A percentile compares a stretch with the other conserved stretches of the same genome.
These are phyloP conservation scores for Boletus hoseneyae DNA, from an alignment of 1,284 basidiomycete species.

Conservation along the genomic window DNA sequence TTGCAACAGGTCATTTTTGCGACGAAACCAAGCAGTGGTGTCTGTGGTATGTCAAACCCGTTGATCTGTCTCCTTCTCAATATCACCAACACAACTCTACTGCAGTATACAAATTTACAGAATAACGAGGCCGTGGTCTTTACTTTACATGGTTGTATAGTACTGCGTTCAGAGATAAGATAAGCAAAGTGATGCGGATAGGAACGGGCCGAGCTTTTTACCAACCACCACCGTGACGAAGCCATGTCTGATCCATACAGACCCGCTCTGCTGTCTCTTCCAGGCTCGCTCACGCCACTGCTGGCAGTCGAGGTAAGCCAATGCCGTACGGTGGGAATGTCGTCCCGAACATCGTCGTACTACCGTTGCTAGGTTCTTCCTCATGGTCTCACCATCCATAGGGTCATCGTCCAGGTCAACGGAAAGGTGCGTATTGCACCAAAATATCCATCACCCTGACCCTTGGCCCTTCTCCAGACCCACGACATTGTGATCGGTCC, in stretches of 20 bases:
- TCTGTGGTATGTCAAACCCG: slow-evolving; percentile 59
- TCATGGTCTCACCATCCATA: slow-evolving; percentile 63
- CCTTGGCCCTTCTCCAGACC: slow-evolving; percentile 40
- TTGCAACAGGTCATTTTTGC: slow-evolving; percentile 75
- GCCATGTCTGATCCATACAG: slow-evolving; percentile 44
- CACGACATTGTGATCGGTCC: slow-evolving; percentile 75
- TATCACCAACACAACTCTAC: too few relatives aligned
- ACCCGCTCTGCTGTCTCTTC: slow-evolving; percentile 52
- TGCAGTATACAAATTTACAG: slow-evolving; percentile 30
- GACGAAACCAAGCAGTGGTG: slow-evolving; percentile 82
- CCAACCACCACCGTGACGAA: too few relatives aligned
- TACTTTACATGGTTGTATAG: too few relatives aligned
- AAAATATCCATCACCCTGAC: too few relatives aligned
- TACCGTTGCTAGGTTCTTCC: slow-evolving; percentile 50
- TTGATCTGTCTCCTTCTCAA: background rate
- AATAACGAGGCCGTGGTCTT: slow-evolving; percentile 11
- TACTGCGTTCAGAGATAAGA: slow-evolving; percentile 9
- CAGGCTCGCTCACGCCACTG: slow-evolving; percentile 48
- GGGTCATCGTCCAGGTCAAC: slow-evolving; percentile 59
- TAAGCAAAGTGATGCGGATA: background rate
- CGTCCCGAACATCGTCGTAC: background rate
- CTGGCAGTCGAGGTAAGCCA: slow-evolving; percentile 53
- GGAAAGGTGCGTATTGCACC: slow-evolving; percentile 46
- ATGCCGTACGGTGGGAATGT: background rate
- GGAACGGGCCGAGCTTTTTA: too few relatives aligned